Base-by-base conservation (phyloP, 2,329 filamentous ascomycete genomes). In the Capronia epimyces region DNA sequence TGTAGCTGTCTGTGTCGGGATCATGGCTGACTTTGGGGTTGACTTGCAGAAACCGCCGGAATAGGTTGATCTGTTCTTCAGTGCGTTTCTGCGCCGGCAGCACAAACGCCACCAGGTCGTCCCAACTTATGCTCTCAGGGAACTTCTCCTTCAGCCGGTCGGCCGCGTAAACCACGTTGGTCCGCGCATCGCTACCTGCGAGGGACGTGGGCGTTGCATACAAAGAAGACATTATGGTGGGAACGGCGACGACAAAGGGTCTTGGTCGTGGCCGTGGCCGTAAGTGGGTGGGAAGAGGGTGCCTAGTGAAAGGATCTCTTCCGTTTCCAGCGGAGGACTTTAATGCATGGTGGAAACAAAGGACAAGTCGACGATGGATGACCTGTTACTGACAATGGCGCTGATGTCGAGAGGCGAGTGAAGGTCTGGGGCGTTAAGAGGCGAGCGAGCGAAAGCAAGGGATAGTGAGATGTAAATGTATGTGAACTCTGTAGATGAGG, bases 81-180 rank as follows among this genome's bases (percentile, higher is more conserved):
- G 53, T 46, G 3, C 51, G 57, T 46, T 57, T 46, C 20, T 49
- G 39, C n/a, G 24, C 41, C 1, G 51, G 50, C 10, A 60, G 46
- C 15, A 51, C 47, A 34, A 45, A 60, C 22, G 48, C 49, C 13
- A 62, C 43, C 3, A 62, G 52, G 22, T 61, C 58, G 88, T 53
- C 76, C 67, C 93, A 93, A 61, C 83, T 80, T 61, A 93, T 79
- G 60, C 96, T 84, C 58, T 91, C 85, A 43, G 79, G 73, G 52
- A 94, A 86, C 65, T 84, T 83, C 65, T 84, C 83, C 58, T 81
- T 81, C 71, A 95, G 81, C 66, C 89, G 87, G 56, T 90, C 82
- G 66, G 95, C 83, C 16, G 89, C 88, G 70, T 89, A 95, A 51
- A 86, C 81, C 66, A 96, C 84, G 67, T 95, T 87, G 10, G 89